Conservation (phyloP, 2,329 filamentous ascomycete species). For the Penicillium olsonii region DNA sequence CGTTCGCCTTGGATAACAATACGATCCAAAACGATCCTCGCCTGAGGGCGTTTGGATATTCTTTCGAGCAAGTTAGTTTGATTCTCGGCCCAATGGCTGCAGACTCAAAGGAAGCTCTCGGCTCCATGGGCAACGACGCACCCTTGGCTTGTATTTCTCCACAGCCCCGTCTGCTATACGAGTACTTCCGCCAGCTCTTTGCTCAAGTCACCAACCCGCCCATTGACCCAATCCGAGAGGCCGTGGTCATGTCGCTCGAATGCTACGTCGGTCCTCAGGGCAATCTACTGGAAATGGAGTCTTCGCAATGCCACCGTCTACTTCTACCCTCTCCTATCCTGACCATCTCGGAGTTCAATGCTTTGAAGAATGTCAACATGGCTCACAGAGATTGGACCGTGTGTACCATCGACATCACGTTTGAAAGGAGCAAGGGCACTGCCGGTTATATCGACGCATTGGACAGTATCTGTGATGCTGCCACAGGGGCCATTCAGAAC, state of each 20-base stretch:
- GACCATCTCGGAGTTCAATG: conserved; percentile 87
- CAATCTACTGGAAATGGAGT: conserved; percentile 90
- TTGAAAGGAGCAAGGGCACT: conserved; percentile 80
- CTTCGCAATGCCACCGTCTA: conserved; percentile 82
- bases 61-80: conserved; percentile 90
- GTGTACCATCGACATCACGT: conserved; percentile 88
- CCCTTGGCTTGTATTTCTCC: conserved; percentile 89
- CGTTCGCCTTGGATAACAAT: conserved; percentile 65
- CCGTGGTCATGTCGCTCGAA: conserved; percentile 96
- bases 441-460: conserved; percentile 84
- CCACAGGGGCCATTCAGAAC: conserved; percentile 79
- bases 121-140: conserved; percentile 97
- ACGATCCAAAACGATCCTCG: conserved; percentile 81
- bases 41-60: conserved; percentile 87
- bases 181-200: conserved; percentile 97
- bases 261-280: conserved; percentile 96
- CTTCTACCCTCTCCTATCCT: conserved; percentile 86
- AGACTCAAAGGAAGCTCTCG: conserved; percentile 94
- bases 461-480: conserved; percentile 82
- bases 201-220: conserved; percentile 97
- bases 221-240: conserved; percentile 95
- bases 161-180: conserved; percentile 83
- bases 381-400: conserved; percentile 81
- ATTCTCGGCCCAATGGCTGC: conserved; percentile 93
- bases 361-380: conserved; percentile 73